Evolutionary conservation across 352 stramenopile genomes (phyloP), one percentile per base, ranked within the genome.

Genomic region (Pythium periplocum): DNA sequence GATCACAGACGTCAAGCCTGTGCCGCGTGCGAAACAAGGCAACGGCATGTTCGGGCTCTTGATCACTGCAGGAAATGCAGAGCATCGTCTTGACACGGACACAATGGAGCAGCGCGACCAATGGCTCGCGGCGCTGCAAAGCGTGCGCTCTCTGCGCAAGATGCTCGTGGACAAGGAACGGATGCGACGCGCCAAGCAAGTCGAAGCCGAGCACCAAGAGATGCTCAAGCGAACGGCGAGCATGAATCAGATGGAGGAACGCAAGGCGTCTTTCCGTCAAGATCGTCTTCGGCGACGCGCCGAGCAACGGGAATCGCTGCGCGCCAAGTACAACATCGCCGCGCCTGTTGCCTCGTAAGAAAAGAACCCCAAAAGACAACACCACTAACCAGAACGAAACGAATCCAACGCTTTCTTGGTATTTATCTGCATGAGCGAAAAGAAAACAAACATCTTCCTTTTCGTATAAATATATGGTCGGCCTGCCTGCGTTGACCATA

Each of bases 221-320:
- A 75, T 87, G 51, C 62, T 64, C 45, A 66, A 69, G 42, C 69
- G 75, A 63, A 78, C 74, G 1, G 68, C 73, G 43, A 80, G 72
- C 41, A 41, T 86, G 51, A 62, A 72, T 26, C 57, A 60, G 51
- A 70, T 85, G 46, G 70, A 90, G 50, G 68, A 86, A 54, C 64
- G 66, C 41, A 84, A 83, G 48, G 64, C 66, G 9, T 83, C 73
- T 35, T 90, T 90, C 58, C 79, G 87, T 17, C 66, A 90, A 62
- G 76, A 87, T 32, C 76, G 76, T 3, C 49, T 87, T 47, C 70
- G 66, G 12, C 78, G 72, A 45, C 74, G 77, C 4, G 76, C 73
- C 4, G 71, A 79, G 61, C 76, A 77, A 53, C 74, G 79, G 45
- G 79, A 87, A 60, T 61, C 75, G 55, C 57, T 90, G 59, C 79